Percentiles rank a stretch among this genome's conserved stretches.
phyloP scores from a whole-genome alignment of 257 asterid genomes.

The Verbena officinalis region DNA sequence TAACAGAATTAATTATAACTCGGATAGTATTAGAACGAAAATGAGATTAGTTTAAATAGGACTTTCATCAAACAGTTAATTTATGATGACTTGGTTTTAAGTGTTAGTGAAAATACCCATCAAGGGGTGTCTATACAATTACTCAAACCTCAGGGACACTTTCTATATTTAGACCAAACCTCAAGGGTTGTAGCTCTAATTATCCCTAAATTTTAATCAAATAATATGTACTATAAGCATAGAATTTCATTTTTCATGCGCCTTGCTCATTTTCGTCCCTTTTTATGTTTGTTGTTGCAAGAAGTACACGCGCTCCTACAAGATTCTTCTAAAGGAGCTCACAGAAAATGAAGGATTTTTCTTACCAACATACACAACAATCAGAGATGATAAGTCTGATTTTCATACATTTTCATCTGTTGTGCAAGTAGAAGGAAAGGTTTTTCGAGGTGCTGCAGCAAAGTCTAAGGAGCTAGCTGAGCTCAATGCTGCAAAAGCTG shows the following conservation, averaged over 20 bases:
- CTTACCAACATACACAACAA: constrained; percentile 40
- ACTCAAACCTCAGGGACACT: too few relatives aligned
- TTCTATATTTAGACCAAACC: too few relatives aligned
- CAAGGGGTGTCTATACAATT: too few relatives aligned
- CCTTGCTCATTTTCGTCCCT: background rate
- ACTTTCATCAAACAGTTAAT: too few relatives aligned
- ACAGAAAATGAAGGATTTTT: constrained; percentile 35
- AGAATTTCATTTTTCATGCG: background rate
- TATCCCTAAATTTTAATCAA: too few relatives aligned
- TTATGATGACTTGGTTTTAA: too few relatives aligned
- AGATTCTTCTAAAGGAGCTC: constrained; percentile 43
- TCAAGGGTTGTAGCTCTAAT: too few relatives aligned
- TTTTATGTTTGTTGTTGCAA: constrained; percentile 22
- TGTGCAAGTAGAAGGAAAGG: constrained; percentile 50
- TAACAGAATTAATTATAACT: too few relatives aligned
- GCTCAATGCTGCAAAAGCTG: constrained; percentile 56
- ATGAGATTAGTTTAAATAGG: too few relatives aligned
- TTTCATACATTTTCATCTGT: constrained; percentile 34
- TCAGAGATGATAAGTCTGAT: constrained; percentile 21
- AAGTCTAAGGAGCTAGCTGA: constrained; percentile 51
- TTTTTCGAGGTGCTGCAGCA: constrained; percentile 41
- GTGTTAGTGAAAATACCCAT: too few relatives aligned
- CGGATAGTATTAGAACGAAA: too few relatives aligned
- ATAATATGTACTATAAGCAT: background rate
- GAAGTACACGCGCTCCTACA: constrained; percentile 39